phyloP scores from a whole-genome alignment of 768 basidiomycete species.

The Lyophyllum decastes region DNA sequence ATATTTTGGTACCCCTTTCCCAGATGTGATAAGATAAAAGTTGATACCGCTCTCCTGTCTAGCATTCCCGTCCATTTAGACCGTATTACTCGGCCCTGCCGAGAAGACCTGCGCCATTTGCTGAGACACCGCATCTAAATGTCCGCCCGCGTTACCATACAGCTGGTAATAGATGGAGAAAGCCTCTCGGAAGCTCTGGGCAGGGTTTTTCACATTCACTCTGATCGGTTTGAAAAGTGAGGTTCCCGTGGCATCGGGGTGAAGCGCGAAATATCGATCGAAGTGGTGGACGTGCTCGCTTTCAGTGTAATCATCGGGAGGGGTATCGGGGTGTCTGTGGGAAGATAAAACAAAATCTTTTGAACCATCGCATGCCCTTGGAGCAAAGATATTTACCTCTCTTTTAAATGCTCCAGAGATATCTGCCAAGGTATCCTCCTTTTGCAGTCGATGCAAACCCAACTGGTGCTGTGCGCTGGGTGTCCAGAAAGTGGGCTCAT shows the following conservation, averaged over 20 bases:
- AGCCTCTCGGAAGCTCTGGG: slow-evolving; percentile 2
- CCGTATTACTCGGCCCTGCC: background rate
- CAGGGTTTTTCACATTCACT: background rate
- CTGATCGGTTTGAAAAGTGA: background rate
- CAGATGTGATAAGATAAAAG: no score
- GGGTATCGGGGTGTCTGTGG: slow-evolving; percentile 3
- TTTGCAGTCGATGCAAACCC: slow-evolving; percentile 11
- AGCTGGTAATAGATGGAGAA: background rate
- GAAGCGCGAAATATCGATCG: slow-evolving; percentile 3
- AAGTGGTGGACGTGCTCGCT: background rate
- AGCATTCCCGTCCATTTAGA: background rate
- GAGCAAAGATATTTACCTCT: background rate
- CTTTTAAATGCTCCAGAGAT: slow-evolving; percentile 4
- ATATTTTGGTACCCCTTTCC: no score
- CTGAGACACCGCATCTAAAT: background rate
- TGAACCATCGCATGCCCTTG: background rate
- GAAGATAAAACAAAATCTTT: background rate
- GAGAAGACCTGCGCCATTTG: background rate
- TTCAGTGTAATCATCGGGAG: slow-evolving; percentile 1
- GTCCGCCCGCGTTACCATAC: background rate
- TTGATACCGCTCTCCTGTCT: no score
- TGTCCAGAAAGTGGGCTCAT: slow-evolving; percentile 5
- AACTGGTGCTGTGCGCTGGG: background rate
- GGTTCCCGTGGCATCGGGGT: background rate
- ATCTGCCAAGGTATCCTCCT: background rate